A percentile compares a stretch with the other conserved stretches of the same genome.
These are phyloP conservation scores for Fusarium sp. DNA, from an alignment of 2,329 filamentous ascomycete genomes.

Conservation along the genomic window DNA sequence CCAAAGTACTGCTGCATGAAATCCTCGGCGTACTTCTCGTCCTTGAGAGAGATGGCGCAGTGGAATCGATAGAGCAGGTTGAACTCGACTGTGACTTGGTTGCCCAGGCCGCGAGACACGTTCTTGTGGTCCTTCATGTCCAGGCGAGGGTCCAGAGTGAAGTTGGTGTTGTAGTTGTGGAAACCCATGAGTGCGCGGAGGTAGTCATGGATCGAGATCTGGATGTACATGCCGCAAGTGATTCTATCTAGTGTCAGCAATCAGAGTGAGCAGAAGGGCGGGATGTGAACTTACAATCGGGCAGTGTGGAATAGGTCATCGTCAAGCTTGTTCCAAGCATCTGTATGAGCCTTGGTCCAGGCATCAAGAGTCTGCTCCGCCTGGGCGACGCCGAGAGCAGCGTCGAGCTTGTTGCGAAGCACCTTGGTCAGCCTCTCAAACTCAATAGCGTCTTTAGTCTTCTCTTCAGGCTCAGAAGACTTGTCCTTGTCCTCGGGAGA, in stretches of 20 bases:
- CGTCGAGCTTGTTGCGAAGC: not conserved
- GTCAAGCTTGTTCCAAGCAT: slow-evolving; percentile 55
- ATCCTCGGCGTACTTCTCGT: slow-evolving; percentile 47
- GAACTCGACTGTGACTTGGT: slow-evolving; percentile 52
- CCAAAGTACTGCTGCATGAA: slow-evolving; percentile 32
- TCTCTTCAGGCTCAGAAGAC: not conserved
- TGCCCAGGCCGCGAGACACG: slow-evolving; percentile 46
- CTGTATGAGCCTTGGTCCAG: not conserved
- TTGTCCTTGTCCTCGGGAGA: not conserved
- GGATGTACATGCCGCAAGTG: slow-evolving; percentile 68
- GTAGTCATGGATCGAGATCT: slow-evolving; percentile 58
- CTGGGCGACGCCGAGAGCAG: not conserved
- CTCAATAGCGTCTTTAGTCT: not conserved
- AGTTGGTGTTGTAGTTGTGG: slow-evolving; percentile 67
- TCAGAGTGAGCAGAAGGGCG: not conserved
- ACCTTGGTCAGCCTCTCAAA: not conserved
- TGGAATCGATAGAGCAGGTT: slow-evolving; percentile 53
- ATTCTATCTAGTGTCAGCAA: slow-evolving; percentile 42
- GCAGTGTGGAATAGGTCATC: slow-evolving; percentile 55
- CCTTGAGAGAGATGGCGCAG: slow-evolving; percentile 45
- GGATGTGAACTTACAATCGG: slow-evolving; percentile 35
- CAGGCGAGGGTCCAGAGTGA: slow-evolving; percentile 59
- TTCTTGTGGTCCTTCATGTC: slow-evolving; percentile 40
- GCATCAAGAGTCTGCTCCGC: not conserved
- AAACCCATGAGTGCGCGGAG: slow-evolving; percentile 56